Conservation (phyloP, 2,329 filamentous ascomycete species). For the Aureobasidium sp. region DNA sequence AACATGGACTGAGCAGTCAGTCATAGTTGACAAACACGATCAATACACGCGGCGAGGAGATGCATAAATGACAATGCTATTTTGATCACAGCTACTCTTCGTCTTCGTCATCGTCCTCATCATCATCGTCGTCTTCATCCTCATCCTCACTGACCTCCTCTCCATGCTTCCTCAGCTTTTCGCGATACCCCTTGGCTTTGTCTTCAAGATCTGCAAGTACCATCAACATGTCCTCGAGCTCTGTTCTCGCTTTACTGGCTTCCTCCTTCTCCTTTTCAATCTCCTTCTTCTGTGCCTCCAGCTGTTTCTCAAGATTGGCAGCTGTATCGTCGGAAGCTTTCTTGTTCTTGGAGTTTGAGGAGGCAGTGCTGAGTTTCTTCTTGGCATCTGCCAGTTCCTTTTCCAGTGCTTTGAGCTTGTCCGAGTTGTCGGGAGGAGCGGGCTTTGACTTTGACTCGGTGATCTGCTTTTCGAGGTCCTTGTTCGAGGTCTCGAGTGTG, state of each 20-base stretch:
- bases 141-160: conserved; percentile 28
- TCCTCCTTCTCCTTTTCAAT: conserved; percentile 37
- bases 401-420: neutral
- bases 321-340: neutral
- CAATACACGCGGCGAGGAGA: neutral
- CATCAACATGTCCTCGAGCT: conserved; percentile 44
- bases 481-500: conserved; percentile 17
- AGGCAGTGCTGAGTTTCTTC: neutral
- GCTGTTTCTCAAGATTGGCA: conserved; percentile 11
- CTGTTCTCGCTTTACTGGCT: conserved; percentile 31
- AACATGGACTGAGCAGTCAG: too few species aligned
- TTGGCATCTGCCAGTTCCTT: conserved; percentile 8
- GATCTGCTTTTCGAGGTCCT: conserved; percentile 1
- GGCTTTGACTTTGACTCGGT: neutral
- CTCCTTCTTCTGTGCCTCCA: conserved; percentile 23
- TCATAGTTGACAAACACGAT: too few species aligned
- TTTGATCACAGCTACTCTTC: conserved; percentile 14
- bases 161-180: conserved; percentile 24
- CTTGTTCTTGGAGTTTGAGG: conserved; percentile 10
- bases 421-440: neutral
- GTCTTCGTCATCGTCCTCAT: conserved; percentile 24
- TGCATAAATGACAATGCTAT: neutral
- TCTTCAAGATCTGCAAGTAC: conserved; percentile 42
- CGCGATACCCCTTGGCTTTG: conserved; percentile 29
- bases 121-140: conserved; percentile 24